Conservation (phyloP, 805 yeast species). For the Candida glaebosa region DNA sequence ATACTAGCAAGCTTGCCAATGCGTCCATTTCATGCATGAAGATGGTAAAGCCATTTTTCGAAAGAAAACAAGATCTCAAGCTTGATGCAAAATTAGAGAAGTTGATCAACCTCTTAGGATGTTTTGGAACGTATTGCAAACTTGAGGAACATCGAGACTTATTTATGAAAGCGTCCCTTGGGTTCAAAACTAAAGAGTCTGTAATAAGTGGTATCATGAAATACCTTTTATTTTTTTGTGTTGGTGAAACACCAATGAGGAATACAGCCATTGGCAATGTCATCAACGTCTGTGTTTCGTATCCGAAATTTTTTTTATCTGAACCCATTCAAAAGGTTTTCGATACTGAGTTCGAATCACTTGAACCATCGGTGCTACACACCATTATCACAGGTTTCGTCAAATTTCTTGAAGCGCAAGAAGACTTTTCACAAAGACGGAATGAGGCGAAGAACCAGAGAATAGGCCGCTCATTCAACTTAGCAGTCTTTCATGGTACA, state of each 20-base stretch:
- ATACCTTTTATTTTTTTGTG: constrained; percentile 54
- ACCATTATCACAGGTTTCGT: constrained; percentile 55
- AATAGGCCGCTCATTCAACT: constrained; percentile 29
- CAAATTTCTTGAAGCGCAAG: constrained; percentile 58
- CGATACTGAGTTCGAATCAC: constrained; percentile 44
- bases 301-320: constrained; percentile 64
- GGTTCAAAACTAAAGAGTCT: constrained; percentile 50
- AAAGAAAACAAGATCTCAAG: constrained; percentile 11
- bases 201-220: constrained; percentile 57
- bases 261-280: constrained; percentile 56
- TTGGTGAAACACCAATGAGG: constrained; percentile 31
- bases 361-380: constrained; percentile 41
- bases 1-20: constrained; percentile 48
- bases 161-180: constrained; percentile 38
- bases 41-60: constrained; percentile 46
- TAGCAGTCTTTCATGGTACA: constrained; percentile 51
- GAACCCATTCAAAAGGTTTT: constrained; percentile 50
- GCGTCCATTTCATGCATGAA: constrained; percentile 64
- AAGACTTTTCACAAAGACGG: constrained; percentile 36
- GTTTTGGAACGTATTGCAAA: constrained; percentile 68
- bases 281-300: constrained; percentile 54
- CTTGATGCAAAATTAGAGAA: constrained; percentile 38
- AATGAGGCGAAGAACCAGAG: constrained; percentile 20
- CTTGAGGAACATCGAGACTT: constrained; percentile 44
- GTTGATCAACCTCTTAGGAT: constrained; percentile 61